Evolutionary conservation across 75 land plant species (phyloP), one percentile per base, ranked within the genome.

Genomic region (Azolla pinnata): DNA sequence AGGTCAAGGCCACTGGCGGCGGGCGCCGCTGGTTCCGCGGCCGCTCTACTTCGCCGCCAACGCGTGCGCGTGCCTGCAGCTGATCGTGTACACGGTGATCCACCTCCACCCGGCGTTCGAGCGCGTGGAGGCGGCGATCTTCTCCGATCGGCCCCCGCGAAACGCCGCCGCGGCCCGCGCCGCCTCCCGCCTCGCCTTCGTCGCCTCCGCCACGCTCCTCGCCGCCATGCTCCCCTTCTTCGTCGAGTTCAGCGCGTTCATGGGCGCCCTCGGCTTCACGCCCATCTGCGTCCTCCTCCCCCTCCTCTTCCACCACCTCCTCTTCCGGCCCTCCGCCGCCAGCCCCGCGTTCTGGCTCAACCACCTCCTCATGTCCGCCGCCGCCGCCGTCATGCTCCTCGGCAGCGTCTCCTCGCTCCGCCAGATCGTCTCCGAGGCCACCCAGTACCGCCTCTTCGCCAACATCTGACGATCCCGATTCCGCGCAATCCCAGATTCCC

Each of bases 171-270:
- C 90, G 2, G 71, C 90, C 60, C 21, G 82, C 19, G 46, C 67
- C 2, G 33, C 61, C 21, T 33, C n/a, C n/a, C n/a, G 90, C 1
- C 69, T 81, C 1, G 19, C 78, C 1, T 62, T 70, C 0, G 74
- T 82, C 14, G 57, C 64, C 1, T 5, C 77, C 4, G 73, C 76
- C 19, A 79, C 92, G 0, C 53, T 69, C 9, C 61, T 87, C 12
- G 85, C 82, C 21, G 88, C 88, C 7, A 75, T 91, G 83, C 75
- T 91, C 1, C 97, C 97, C 23, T 91, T 91, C 66, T 87, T 91
- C 34, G 92, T 81, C 27, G 93, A 91, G 66, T 62, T 91, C 33
- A 78, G 68, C 38, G 76, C 80, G 1, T 48, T 91, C 14, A 63
- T 79, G 0, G 92, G 92, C 4, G 83, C 97, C 1, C 75, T 91